Evolutionary conservation across 768 basidiomycete genomes (phyloP).

Genomic region (Gymnopilus dilepis): DNA sequence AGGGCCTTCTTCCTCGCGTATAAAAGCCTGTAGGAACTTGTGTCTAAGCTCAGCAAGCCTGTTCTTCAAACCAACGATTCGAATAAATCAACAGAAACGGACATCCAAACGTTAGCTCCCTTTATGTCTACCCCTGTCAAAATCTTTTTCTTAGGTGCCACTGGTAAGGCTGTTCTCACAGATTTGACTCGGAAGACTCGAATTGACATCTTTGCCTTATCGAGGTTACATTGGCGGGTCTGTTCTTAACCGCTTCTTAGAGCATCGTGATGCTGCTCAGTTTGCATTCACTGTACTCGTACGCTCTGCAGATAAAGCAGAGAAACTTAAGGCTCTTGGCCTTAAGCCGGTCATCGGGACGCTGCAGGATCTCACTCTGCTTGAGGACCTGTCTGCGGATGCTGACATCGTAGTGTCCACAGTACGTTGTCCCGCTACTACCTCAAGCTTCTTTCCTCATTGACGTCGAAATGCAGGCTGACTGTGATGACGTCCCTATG

Average conservation of each 20-base stretch:
- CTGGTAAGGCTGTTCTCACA: slow-evolving; percentile 33
- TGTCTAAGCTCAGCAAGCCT: no score
- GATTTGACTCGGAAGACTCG: not conserved
- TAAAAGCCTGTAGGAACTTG: no score
- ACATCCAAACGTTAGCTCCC: no score
- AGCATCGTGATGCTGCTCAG: slow-evolving; percentile 35
- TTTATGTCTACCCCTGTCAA: slow-evolving; percentile 14
- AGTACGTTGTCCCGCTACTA: slow-evolving; percentile 28
- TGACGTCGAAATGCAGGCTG: slow-evolving; percentile 30
- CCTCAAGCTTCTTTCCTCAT: not conserved
- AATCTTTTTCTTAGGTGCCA: slow-evolving; percentile 48
- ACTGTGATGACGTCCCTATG: slow-evolving; percentile 50
- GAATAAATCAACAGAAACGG: not conserved
- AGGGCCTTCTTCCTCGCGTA: no score
- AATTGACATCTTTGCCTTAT: not conserved
- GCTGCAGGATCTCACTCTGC: slow-evolving; percentile 43
- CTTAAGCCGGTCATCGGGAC: slow-evolving; percentile 50
- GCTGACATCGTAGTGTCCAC: slow-evolving; percentile 50
- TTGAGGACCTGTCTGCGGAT: slow-evolving; percentile 49
- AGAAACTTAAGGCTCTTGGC: slow-evolving; percentile 40
- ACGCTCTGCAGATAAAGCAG: slow-evolving; percentile 50
- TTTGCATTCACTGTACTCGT: slow-evolving; percentile 51
- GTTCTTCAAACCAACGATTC: no score
- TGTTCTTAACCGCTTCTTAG: slow-evolving; percentile 46
- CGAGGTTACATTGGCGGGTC: slow-evolving; percentile 57